Evolutionary conservation across 2,329 filamentous ascomycete genomes (phyloP).

Genomic region (Colletotrichum eremochloae): DNA sequence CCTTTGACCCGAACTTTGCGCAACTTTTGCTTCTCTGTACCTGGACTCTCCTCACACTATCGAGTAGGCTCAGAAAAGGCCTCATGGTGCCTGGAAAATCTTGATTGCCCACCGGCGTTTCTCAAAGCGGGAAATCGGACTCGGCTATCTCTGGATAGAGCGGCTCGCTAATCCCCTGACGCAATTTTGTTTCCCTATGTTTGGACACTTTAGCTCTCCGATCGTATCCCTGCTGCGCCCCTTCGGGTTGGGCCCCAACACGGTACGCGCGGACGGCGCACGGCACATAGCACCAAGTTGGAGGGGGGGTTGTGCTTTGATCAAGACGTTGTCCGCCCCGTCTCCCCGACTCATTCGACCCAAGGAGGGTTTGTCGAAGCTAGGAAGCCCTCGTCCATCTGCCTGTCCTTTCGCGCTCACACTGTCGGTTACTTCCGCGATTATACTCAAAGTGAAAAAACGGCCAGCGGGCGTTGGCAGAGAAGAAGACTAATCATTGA

Average conservation of each 20-base stretch:
- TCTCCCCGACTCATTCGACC: slow-evolving; percentile 7
- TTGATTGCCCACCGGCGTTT: not conserved
- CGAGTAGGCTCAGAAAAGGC: no score
- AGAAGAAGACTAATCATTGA: slow-evolving; percentile 15
- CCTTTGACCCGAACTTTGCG: slow-evolving; percentile 5
- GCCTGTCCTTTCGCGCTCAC: not conserved
- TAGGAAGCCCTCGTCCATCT: not conserved
- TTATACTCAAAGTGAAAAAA: not conserved
- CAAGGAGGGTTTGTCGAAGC: not conserved
- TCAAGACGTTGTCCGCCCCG: not conserved
- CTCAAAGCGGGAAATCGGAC: not conserved
- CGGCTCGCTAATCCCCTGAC: not conserved
- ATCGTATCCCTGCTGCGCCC: slow-evolving; percentile 23
- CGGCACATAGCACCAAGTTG: slow-evolving; percentile 15
- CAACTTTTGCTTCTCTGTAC: not conserved
- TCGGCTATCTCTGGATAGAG: no score
- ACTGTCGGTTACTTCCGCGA: slow-evolving; percentile 28
- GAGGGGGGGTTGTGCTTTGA: slow-evolving; percentile 23
- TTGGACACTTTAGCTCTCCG: slow-evolving; percentile 7
- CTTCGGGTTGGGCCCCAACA: not conserved
- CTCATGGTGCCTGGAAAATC: no score
- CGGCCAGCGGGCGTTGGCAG: slow-evolving; percentile 2
- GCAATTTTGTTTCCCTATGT: slow-evolving; percentile 8
- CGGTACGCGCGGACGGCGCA: slow-evolving; percentile 19
- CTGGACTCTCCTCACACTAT: no score